A percentile compares a stretch with the other conserved stretches of the same genome.
phyloP scores from a whole-genome alignment of 805 yeast species.

The Candida silvicultrix region DNA sequence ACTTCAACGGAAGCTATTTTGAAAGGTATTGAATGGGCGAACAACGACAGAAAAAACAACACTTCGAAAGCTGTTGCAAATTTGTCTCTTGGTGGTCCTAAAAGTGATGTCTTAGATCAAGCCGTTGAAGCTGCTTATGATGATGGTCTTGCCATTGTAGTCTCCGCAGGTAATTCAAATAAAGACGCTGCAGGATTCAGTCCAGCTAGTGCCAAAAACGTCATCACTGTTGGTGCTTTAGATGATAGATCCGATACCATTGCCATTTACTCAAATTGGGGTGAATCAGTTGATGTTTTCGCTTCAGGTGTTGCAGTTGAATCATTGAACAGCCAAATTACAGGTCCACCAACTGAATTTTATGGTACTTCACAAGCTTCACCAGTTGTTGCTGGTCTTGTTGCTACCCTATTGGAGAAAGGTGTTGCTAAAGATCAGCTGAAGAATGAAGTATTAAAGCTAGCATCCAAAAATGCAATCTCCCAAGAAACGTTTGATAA shows the following conservation, averaged over 20 bases:
- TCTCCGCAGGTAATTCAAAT: conserved; percentile 83
- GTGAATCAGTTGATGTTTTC: conserved; percentile 74
- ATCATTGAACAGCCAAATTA: conserved; percentile 38
- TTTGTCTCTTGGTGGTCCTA: conserved; percentile 61
- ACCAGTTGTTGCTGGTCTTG: conserved; percentile 63
- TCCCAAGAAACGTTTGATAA: conserved; percentile 27
- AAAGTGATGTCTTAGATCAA: conserved; percentile 71
- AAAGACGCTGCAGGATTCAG: conserved; percentile 71
- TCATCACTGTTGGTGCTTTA: conserved; percentile 83
- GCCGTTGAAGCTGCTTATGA: conserved; percentile 38
- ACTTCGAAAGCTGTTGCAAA: conserved; percentile 58
- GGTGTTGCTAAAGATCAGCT: conserved; percentile 40
- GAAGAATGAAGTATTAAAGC: conserved; percentile 30
- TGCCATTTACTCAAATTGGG: conserved; percentile 84
- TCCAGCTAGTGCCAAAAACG: conserved; percentile 72
- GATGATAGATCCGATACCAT: conserved; percentile 63
- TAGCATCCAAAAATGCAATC: conserved; percentile 36
- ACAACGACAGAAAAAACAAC: conserved; percentile 40
- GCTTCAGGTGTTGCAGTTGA: conserved; percentile 71
- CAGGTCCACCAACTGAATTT: conserved; percentile 21
- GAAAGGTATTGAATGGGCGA: conserved; percentile 60
- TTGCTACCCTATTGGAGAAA: conserved; percentile 46
- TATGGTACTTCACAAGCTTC: conserved; percentile 84
- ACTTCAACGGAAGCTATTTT: conserved; percentile 61
- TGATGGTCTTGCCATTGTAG: conserved; percentile 63